Percentiles rank a stretch among this genome's conserved stretches.
Evolutionary conservation across 306 rosid species (phyloP).

Genomic region (Begonia fuchsioides): DNA sequence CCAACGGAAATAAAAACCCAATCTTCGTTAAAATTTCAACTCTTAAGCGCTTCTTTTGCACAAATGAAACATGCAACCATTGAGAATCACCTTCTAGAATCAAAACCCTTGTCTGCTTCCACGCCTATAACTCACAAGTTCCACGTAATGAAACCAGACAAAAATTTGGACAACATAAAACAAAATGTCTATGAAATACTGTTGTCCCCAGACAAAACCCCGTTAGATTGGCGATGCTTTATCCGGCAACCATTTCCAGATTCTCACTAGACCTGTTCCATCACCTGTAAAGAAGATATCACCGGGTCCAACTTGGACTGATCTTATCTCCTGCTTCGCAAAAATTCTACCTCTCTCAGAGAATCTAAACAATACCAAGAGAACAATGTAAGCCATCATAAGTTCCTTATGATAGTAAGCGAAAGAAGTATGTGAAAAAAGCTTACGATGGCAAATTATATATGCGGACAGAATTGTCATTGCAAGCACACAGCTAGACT

Average conservation of each 20-base stretch:
- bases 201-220: background rate
- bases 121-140: background rate
- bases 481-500: constrained; percentile 68
- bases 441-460: constrained; percentile 97
- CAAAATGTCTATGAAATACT: background rate
- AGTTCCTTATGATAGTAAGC: background rate
- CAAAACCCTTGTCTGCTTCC: background rate
- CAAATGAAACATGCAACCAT: too few species aligned
- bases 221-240: background rate
- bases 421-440: constrained; percentile 8
- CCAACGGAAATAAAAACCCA: too few species aligned
- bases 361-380: constrained; percentile 32
- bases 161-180: background rate
- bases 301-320: constrained; percentile 69
- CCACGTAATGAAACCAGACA: background rate
- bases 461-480: constrained; percentile 73
- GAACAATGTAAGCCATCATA: constrained; percentile 4
- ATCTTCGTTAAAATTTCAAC: too few species aligned
- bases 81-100: background rate
- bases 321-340: constrained; percentile 61
- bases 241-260: constrained; percentile 65
- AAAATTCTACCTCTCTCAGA: constrained; percentile 82
- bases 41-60: too few species aligned
- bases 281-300: constrained; percentile 88
- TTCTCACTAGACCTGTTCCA: constrained; percentile 79